Percentiles rank a stretch among this genome's conserved stretches.
Evolutionary conservation across 176 grass and related monocot genomes (phyloP).

Genomic region (Elaeis guineensis): DNA sequence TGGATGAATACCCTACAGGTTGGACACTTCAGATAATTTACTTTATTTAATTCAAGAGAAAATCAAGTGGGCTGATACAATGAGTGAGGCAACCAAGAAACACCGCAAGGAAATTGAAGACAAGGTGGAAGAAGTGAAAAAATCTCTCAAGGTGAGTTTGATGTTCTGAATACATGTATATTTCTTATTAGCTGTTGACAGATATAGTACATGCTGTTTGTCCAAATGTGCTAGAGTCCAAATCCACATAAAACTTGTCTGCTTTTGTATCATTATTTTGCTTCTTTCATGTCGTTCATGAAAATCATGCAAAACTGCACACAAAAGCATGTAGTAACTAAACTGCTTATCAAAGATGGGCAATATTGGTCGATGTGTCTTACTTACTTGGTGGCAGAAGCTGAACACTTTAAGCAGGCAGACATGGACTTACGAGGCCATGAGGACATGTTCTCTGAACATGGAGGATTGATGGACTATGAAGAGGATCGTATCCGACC

Average conservation of each 20-base stretch:
- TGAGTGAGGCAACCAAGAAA: slow-evolving; percentile 71
- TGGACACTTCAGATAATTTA: slow-evolving; percentile 79
- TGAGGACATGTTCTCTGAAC: slow-evolving; percentile 77
- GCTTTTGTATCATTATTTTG: slow-evolving; percentile 11
- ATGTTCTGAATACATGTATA: slow-evolving; percentile 10
- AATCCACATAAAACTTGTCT: not conserved
- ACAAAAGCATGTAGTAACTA: slow-evolving; percentile 29
- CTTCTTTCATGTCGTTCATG: not conserved
- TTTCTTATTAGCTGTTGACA: too few species aligned
- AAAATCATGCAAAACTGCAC: not conserved
- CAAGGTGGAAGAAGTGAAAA: slow-evolving; percentile 92
- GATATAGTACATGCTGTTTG: not conserved
- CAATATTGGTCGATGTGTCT: slow-evolving; percentile 71
- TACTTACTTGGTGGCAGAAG: slow-evolving; percentile 87
- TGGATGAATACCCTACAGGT: slow-evolving; percentile 31
- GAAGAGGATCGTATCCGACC: slow-evolving; percentile 94
- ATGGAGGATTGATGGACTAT: slow-evolving; percentile 97
- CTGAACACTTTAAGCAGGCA: slow-evolving; percentile 92
- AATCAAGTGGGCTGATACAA: slow-evolving; percentile 98
- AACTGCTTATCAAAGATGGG: slow-evolving; percentile 46
- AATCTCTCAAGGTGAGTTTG: slow-evolving; percentile 87
- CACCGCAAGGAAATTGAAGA: slow-evolving; percentile 94
- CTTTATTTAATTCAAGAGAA: slow-evolving; percentile 97
- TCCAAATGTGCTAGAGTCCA: not conserved
- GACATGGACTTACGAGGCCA: slow-evolving; percentile 72